phyloP scores from a whole-genome alignment of 257 asterid species.

The Solanum tarijense region DNA sequence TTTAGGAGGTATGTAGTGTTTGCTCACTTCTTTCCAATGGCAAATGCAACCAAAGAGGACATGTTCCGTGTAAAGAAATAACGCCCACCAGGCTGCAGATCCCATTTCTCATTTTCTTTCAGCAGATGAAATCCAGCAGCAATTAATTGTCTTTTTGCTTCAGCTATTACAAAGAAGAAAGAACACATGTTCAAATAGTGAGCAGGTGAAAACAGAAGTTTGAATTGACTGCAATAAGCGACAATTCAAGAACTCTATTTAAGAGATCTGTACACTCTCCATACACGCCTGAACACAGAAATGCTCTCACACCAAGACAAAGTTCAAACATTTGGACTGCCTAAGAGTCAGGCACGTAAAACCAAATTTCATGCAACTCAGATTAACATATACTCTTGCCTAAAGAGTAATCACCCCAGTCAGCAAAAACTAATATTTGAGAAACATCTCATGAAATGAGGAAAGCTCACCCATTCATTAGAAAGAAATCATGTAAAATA shows the following conservation, averaged over 20 bases:
- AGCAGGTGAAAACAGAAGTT: not conserved
- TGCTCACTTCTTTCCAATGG: conserved; percentile 87
- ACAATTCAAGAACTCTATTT: not conserved
- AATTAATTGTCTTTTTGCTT: conserved; percentile 75
- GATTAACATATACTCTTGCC: not conserved
- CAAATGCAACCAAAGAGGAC: conserved; percentile 95
- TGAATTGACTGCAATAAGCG: not conserved
- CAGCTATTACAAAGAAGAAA: conserved; percentile 35
- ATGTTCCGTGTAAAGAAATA: conserved; percentile 91
- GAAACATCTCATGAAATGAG: not conserved
- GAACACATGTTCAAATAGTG: not conserved
- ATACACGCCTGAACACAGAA: not conserved
- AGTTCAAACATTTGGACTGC: not conserved
- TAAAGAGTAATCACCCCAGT: not conserved
- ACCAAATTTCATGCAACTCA: not conserved
- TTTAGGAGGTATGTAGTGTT: conserved; percentile 3
- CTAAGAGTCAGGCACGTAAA: not conserved
- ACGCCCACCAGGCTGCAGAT: conserved; percentile 94
- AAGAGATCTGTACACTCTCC: not conserved
- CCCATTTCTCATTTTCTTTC: conserved; percentile 89
- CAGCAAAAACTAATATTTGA: not conserved
- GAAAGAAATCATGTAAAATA: not conserved
- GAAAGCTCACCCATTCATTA: not conserved
- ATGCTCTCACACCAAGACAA: not conserved
- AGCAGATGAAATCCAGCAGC: conserved; percentile 91